Percentiles rank a stretch among this genome's conserved stretches.
Conservation (phyloP, 306 rosid species). For the Senna tora region DNA sequence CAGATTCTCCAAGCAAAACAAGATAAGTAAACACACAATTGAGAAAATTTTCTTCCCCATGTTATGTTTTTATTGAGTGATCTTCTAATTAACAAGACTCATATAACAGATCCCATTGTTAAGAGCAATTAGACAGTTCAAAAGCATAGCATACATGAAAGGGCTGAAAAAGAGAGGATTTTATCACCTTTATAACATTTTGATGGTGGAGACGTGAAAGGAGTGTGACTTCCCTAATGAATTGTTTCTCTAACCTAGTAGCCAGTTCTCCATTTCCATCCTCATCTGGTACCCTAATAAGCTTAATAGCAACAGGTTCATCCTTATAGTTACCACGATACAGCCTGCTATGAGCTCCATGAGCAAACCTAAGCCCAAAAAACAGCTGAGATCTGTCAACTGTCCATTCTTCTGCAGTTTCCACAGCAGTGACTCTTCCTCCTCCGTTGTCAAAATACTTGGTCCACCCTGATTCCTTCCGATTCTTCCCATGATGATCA, state of each 20-base stretch:
- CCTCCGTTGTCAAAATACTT: constrained; percentile 72
- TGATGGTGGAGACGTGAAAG: constrained; percentile 77
- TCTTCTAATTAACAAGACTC: constrained; percentile 20
- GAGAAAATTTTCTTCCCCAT: no score
- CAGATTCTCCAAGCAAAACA: no score
- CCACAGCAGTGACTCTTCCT: constrained; percentile 77
- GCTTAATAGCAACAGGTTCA: constrained; percentile 79
- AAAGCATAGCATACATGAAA: background rate
- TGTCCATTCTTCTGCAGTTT: constrained; percentile 71
- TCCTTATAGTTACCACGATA: constrained; percentile 87
- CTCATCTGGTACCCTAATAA: constrained; percentile 77
- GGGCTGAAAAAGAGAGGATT: constrained; percentile 17
- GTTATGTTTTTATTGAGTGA: no score
- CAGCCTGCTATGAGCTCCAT: constrained; percentile 94
- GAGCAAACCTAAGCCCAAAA: constrained; percentile 90
- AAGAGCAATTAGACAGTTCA: constrained; percentile 13
- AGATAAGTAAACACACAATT: no score
- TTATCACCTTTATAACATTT: constrained; percentile 78
- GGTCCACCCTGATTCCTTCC: constrained; percentile 72
- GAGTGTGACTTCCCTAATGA: constrained; percentile 75
- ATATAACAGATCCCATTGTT: constrained; percentile 22
- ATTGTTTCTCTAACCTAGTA: constrained; percentile 76
- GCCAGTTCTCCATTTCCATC: constrained; percentile 72
- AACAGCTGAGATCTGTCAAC: constrained; percentile 80
- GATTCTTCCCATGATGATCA: constrained; percentile 53